Base-by-base conservation (phyloP, 169 alveolate genomes). In the Eimeria praecox region DNA sequence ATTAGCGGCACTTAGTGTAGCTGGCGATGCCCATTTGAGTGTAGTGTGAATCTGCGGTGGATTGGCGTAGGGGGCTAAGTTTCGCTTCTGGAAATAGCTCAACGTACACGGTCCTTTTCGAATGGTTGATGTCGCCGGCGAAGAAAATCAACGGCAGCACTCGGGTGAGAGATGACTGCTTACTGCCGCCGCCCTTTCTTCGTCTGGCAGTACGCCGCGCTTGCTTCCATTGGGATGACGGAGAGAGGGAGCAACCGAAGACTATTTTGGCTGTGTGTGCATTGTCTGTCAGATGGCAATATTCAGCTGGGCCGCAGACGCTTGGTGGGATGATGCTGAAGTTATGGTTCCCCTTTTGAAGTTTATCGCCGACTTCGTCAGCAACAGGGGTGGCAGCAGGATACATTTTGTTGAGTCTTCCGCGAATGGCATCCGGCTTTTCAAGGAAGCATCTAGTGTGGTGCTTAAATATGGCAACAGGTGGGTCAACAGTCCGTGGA, bases 341-440 rank as follows among this genome's bases (percentile, higher is more conserved):
- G 99, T 98, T 54, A 97, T 98, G 96, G 97, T 98, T 40, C 99
- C 99, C 64, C 98, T 98, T 69, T 96, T 98, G 80, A 98, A 98
- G 97, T 98, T 97, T 92, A 97, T 98, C 94, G 95, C 97, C 54
- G 97, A 96, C 96, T 97, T 97, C 82, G 96, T 88, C 42, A 87
- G 97, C 97, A 96, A 97, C 96, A 93, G 95, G 95, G 95, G 90
- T 35, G 97, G 99, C 20, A 98, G 98, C 96, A 97, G 99, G 83
- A 98, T 98, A 33, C 97, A 98, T 52, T 98, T 98, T 92, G 99
- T 98, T 66, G 98, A 98, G 95, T 97, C 99, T 0, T 98, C 99
- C 73, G 99, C 99, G 24, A 98, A 98, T 94, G 99, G 99, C 83
- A 98, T 98, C 69, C 97, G 98, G 77, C 97, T 98, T 64, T 98